Conservation (phyloP, 1,284 basidiomycete genomes). For the Anthracocystis panici-leucophaei region DNA sequence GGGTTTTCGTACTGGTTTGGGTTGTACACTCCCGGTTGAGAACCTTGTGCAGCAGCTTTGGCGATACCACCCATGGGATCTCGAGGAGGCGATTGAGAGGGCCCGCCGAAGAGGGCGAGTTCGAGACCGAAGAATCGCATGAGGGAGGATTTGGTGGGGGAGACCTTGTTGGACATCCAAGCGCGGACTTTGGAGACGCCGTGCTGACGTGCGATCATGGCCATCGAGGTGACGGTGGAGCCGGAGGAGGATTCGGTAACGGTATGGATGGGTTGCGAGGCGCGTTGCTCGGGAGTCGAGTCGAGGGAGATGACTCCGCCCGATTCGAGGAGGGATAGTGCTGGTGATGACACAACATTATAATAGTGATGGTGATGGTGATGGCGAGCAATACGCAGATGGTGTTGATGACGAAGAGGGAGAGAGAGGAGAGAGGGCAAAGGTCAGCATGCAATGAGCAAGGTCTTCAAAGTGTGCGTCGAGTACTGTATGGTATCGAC, state of each 20-base stretch:
- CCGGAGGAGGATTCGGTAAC: constrained; percentile 50
- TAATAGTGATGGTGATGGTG: not conserved
- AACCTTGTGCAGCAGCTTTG: constrained; percentile 36
- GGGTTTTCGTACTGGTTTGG: constrained; percentile 53
- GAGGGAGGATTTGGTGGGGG: constrained; percentile 43
- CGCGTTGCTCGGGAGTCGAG: constrained; percentile 18
- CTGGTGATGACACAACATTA: constrained; percentile 9
- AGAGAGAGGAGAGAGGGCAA: not conserved
- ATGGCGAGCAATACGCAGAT: not conserved
- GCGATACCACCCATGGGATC: constrained; percentile 50
- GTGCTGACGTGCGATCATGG: constrained; percentile 50
- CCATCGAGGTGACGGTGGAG: constrained; percentile 52
- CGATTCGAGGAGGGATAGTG: constrained; percentile 30
- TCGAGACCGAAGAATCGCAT: constrained; percentile 58
- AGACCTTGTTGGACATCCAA: constrained; percentile 53
- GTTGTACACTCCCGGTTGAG: constrained; percentile 32
- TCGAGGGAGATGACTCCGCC: constrained; percentile 46
- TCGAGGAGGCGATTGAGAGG: constrained; percentile 38
- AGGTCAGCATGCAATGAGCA: constrained; percentile 4
- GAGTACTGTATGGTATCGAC: constrained; percentile 1
- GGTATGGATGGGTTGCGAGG: constrained; percentile 24
- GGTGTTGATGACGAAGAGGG: not conserved
- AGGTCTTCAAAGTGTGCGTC: too few relatives aligned
- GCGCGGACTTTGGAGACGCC: constrained; percentile 37
- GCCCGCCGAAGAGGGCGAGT: constrained; percentile 52